Base-by-base conservation (phyloP, 2,329 filamentous ascomycete genomes). In the Talaromyces sp. region DNA sequence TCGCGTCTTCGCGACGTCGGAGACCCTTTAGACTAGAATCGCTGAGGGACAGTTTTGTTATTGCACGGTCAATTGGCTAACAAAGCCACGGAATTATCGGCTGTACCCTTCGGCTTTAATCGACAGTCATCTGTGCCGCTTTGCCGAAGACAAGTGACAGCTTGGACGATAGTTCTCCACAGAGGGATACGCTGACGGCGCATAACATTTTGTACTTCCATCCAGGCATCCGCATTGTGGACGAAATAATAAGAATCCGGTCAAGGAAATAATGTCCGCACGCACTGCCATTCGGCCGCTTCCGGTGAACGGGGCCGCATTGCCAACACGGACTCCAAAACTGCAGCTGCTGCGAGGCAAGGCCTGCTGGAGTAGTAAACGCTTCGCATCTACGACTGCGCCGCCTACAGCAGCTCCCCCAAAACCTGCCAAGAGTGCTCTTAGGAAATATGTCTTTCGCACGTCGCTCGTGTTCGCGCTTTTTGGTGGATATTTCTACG, bases 401-500 rank as follows among this genome's bases (percentile, higher is more conserved):
- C 52, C 55, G 31, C 19, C 56, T 31, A 38, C 49, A n/a, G 55
- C 49, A n/a, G 55, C 53, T 19, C 31, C 58, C 24, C 31, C 53
- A 31, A 62, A 70, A 24, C 70, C 71, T 1, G 71, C 71, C 58
- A 71, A 71, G 31, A 69, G 69, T 19, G 58, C 66, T 3, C 64
- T 71, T 13, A 69, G 66, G 51, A 71, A 70, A 56, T 69, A 64
- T 8, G 60, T 75, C 19, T 66, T 74, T 24, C 83, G 84, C 55
- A 82, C 84, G 21, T 78, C 83, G 1, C 67, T 88, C 49, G 74
- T 81, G 1, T 65, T 87, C 6, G 74, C 75, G 6, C 64, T 79
- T 14, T 67, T 76, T 49, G 76, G 81, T 52, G 76, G 80, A 50
- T 91, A 88, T 72, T 75, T 89, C 64, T 91, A 91, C 70, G 76